Base-by-base conservation (phyloP, 441 rosid species). In the Pelargonium australe region DNA sequence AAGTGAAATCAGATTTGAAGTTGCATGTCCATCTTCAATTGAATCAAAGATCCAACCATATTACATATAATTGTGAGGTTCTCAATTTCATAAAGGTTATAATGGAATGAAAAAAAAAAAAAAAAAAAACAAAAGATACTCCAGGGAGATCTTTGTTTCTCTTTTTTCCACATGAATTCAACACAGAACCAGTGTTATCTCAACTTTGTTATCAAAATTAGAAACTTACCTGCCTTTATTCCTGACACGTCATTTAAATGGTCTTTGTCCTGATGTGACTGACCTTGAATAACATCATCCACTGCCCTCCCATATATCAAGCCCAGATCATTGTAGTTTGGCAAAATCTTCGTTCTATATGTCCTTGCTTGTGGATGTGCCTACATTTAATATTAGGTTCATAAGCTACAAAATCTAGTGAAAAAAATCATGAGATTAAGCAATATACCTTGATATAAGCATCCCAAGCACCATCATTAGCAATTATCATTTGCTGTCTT, bases 401-500 rank as follows among this genome's bases (percentile, higher is more conserved):
- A 70, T 70, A 28, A 74, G 49, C 47, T 68, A 62, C 34, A 62
- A 20, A 62, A 62, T 25, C 7, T n/a, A 31, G 28, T 31, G 58
- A 41, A 45, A 49, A 70, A 64, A 60, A 63, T 43, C 66, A 45
- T 14, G 55, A 65, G 40, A 62, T 12, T 3, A 23, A 16, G 67
- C 17, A 44, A 17, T 43, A 0, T 76, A 88, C 98, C 94, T 88
- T 92, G 68, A 83, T 81, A 77, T 89, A 86, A 74, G 85, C 69
- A 78, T 89, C 88, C 98, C 96, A 90, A 79, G 84, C 78, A 62
- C 69, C 80, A 83, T 85, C 87, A 49, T 84, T 79, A 1, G 93
- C 93, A 70, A 68, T 71, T 31, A 90, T 73, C 87, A 83, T 86
- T 69, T 77, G 83, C 34, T 28, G 80, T 23, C 72, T 73, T 68